phyloP scores from a whole-genome alignment of 1,139 yeast genomes.

The Nadsonia starkeyi-henricii region DNA sequence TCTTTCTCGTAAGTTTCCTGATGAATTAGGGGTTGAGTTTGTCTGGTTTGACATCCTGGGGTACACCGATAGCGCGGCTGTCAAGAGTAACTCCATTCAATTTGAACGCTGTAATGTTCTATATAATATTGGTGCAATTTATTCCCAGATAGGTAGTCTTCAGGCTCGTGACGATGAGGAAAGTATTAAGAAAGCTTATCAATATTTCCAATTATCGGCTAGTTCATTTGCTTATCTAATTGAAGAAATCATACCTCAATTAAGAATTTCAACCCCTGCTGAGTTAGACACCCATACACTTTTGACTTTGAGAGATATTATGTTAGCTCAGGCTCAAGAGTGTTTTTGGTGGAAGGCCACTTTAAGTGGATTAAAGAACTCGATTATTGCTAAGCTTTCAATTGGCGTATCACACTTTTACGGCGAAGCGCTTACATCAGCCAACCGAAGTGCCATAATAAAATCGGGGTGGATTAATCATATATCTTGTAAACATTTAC shows the following conservation, averaged over 20 bases:
- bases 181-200: conserved; percentile 49
- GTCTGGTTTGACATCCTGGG: conserved; percentile 64
- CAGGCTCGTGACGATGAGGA: conserved; percentile 31
- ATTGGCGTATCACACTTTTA: conserved; percentile 49
- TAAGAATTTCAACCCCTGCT: conserved; percentile 24
- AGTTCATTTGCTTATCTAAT: conserved; percentile 43
- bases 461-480: conserved; percentile 54
- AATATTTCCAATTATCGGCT: conserved; percentile 51
- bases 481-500: conserved; percentile 40
- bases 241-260: conserved; percentile 16
- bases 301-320: conserved; percentile 31
- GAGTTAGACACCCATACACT: conserved; percentile 34
- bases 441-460: conserved; percentile 38
- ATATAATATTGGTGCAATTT: conserved; percentile 55
- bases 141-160: conserved; percentile 39
- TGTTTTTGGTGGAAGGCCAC: conserved; percentile 68
- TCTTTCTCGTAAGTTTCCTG: conserved; percentile 30
- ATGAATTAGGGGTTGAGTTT: conserved; percentile 30
- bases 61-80: conserved; percentile 32
- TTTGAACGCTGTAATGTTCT: conserved; percentile 46
- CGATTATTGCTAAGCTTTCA: conserved; percentile 50
- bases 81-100: conserved; percentile 7
- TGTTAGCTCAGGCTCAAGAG: conserved; percentile 83
- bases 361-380: conserved; percentile 40
- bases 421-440: conserved; percentile 30